phyloP scores from a whole-genome alignment of 208 protist genomes.

The Trypanosomatidae sp. region DNA sequence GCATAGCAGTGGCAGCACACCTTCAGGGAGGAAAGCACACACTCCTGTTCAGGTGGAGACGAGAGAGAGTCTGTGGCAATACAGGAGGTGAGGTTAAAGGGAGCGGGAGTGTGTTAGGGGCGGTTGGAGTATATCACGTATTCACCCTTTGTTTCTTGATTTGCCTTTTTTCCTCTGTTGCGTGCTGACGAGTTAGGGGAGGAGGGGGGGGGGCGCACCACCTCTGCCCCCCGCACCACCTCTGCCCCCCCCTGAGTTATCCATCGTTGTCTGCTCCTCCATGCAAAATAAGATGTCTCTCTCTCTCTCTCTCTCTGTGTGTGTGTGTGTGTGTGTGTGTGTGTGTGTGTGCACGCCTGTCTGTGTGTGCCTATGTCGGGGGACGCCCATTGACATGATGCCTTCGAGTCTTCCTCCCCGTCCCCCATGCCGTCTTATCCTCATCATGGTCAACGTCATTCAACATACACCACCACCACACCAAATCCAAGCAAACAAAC shows the following conservation, averaged over 20 bases:
- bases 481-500: not conserved
- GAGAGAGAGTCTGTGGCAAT: not conserved
- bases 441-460: not conserved
- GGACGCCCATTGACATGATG: not conserved
- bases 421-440: not conserved
- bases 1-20: not conserved
- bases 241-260: not conserved
- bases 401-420: not conserved
- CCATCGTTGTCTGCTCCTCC: not conserved
- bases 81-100: not conserved
- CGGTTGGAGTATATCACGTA: not conserved
- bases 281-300: not conserved
- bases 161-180: too few species aligned
- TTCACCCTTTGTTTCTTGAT: not conserved
- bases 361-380: not conserved
- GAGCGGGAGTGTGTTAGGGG: not conserved
- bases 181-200: not conserved
- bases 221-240: not conserved
- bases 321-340: not conserved
- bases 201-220: not conserved
- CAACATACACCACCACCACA: too few species aligned
- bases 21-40: not conserved
- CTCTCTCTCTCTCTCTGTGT: not conserved
- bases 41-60: not conserved
- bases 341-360: not conserved